Evolutionary conservation across 306 rosid genomes (phyloP).

Genomic region (Cucurbita argyrosperma): DNA sequence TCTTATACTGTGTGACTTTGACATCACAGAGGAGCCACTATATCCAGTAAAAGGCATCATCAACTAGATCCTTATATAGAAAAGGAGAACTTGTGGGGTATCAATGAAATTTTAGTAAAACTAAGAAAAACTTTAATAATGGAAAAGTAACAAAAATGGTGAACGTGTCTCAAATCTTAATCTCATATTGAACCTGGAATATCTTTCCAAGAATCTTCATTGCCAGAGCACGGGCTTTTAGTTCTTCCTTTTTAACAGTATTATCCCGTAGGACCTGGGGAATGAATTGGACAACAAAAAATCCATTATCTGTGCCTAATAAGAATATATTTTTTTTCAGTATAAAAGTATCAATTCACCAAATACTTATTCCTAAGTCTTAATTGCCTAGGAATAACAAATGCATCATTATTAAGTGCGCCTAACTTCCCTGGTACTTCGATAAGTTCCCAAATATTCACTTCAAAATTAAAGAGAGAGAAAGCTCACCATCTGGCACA

Average conservation of each 20-base stretch:
- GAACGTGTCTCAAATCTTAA: background rate
- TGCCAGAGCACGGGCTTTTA: conserved; percentile 63
- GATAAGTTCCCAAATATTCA: conserved; percentile 1
- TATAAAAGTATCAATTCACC: background rate
- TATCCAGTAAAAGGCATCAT: background rate
- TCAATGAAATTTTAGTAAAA: background rate
- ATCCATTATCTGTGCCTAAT: background rate
- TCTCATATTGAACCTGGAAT: conserved; percentile 44
- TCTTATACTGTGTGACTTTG: background rate
- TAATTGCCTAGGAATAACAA: background rate
- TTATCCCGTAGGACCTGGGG: conserved; percentile 72
- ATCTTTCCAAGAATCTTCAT: conserved; percentile 72
- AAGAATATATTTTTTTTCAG: background rate
- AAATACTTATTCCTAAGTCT: background rate
- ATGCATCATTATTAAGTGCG: background rate
- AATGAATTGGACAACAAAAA: background rate
- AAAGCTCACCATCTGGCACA: conserved; percentile 83
- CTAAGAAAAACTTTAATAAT: background rate
- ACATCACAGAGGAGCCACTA: background rate
- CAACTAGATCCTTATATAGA: background rate
- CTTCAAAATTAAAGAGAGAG: background rate
- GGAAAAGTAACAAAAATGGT: background rate
- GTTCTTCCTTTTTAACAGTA: conserved; percentile 60
- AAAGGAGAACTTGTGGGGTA: background rate
- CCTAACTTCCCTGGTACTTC: background rate